phyloP scores from a whole-genome alignment of 2,329 filamentous ascomycete genomes.

The Diaporthe sp. region DNA sequence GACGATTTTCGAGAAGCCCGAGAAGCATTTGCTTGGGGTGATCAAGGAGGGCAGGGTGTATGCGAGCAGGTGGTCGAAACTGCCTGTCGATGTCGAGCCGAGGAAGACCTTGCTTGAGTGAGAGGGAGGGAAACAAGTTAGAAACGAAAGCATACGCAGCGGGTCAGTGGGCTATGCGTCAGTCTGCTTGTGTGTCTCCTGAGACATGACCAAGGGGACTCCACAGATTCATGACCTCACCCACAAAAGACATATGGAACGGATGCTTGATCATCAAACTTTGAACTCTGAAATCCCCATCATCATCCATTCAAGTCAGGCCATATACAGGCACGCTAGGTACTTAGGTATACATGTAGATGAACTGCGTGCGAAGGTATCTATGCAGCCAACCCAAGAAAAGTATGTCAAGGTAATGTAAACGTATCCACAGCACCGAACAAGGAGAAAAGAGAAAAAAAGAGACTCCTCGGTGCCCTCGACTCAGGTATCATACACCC shows the following conservation, averaged over 20 bases:
- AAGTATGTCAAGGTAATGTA: slow-evolving; percentile 28
- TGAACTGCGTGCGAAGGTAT: slow-evolving; percentile 18
- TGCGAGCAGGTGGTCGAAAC: slow-evolving; percentile 37
- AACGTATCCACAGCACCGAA: slow-evolving; percentile 20
- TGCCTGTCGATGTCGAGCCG: slow-evolving; percentile 34
- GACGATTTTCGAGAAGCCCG: slow-evolving; percentile 59
- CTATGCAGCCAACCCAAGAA: slow-evolving; percentile 19
- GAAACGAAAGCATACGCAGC: not conserved
- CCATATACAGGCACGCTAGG: not conserved
- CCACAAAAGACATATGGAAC: no score
- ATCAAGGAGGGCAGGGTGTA: slow-evolving; percentile 65
- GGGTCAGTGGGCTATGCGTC: no score
- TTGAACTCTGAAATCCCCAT: not conserved
- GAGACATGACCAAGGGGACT: not conserved
- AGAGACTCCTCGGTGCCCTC: slow-evolving; percentile 3
- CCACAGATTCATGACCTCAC: not conserved
- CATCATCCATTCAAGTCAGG: not conserved
- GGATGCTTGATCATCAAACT: not conserved
- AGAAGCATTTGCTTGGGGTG: slow-evolving; percentile 61
- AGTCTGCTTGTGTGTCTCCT: no score
- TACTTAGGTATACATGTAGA: slow-evolving; percentile 16
- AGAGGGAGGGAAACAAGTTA: not conserved
- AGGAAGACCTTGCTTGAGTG: slow-evolving; percentile 31
- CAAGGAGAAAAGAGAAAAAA: not conserved
- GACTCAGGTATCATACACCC: slow-evolving; percentile 31